Conservation (phyloP, 2,329 filamentous ascomycete genomes). For the Acarospora socialis region DNA sequence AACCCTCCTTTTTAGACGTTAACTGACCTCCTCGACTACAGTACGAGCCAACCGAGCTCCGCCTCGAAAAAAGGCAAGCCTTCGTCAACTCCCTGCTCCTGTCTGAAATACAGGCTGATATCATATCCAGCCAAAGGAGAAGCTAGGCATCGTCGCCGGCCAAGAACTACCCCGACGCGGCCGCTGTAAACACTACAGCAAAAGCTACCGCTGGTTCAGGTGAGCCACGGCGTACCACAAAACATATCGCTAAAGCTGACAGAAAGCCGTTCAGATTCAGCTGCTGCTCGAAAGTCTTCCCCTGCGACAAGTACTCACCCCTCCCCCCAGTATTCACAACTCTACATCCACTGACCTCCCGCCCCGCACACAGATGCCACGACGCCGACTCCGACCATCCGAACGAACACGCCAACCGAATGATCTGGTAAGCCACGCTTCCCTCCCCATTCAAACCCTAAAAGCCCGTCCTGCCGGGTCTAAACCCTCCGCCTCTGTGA, state of each 20-base stretch:
- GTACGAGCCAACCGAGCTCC: constrained; percentile 19
- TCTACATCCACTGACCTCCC: constrained; percentile 5
- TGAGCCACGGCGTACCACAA: no score
- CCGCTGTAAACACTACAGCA: constrained; percentile 39
- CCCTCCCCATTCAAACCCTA: no score
- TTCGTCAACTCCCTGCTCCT: background rate
- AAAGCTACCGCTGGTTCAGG: constrained; percentile 44
- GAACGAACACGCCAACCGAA: constrained; percentile 69
- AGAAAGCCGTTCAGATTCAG: no score
- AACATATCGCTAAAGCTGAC: no score
- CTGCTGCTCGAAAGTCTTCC: constrained; percentile 42
- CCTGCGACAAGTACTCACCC: constrained; percentile 37
- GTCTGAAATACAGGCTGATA: background rate
- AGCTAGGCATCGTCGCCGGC: constrained; percentile 39
- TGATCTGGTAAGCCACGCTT: constrained; percentile 48
- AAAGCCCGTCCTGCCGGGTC: no score
- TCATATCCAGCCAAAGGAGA: constrained; percentile 34
- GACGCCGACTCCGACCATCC: constrained; percentile 56
- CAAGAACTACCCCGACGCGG: constrained; percentile 39
- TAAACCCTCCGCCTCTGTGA: constrained; percentile 1
- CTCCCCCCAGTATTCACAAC: background rate
- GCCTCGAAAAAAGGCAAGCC: constrained; percentile 17
- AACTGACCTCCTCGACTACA: background rate
- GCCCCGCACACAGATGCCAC: constrained; percentile 45
- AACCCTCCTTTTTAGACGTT: constrained; percentile 2